These are phyloP conservation scores for Allium fistulosum DNA, from an alignment of 106 monocot genomes.

Conservation along the genomic window DNA sequence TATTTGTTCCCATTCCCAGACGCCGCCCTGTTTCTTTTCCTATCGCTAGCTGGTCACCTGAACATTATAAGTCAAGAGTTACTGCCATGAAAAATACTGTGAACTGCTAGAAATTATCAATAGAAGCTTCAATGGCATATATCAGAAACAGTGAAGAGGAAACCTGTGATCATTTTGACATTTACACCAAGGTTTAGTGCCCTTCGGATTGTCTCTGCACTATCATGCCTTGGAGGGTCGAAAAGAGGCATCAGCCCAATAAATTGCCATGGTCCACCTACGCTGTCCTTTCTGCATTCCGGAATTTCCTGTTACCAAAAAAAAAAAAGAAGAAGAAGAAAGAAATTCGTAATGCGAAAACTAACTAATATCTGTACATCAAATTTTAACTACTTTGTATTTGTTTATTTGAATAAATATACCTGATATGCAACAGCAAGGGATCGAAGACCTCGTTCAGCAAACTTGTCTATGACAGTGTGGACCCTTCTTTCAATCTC, in stretches of 20 bases:
- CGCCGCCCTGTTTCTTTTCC: slow-evolving; percentile 58
- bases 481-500: slow-evolving; percentile 92
- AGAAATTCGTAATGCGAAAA: no score
- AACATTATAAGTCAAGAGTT: background rate
- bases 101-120: background rate
- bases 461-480: slow-evolving; percentile 95
- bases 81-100: background rate
- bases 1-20: slow-evolving; percentile 67
- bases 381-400: no score
- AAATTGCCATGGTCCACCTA: slow-evolving; percentile 7
- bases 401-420: background rate
- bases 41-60: slow-evolving; percentile 63
- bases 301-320: slow-evolving; percentile 1
- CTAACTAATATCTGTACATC: no score
- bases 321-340: background rate
- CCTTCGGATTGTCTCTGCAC: slow-evolving; percentile 10
- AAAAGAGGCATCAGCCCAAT: slow-evolving; percentile 9
- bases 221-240: slow-evolving; percentile 10
- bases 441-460: slow-evolving; percentile 90
- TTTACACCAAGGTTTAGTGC: slow-evolving; percentile 10
- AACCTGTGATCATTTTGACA: slow-evolving; percentile 13
- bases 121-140: background rate
- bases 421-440: slow-evolving; percentile 97
- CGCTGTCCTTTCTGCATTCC: slow-evolving; percentile 2
- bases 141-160: background rate